These are phyloP conservation scores for Colletotrichum spinosum DNA, from an alignment of 2,329 filamentous ascomycete genomes.

Conservation along the genomic window DNA sequence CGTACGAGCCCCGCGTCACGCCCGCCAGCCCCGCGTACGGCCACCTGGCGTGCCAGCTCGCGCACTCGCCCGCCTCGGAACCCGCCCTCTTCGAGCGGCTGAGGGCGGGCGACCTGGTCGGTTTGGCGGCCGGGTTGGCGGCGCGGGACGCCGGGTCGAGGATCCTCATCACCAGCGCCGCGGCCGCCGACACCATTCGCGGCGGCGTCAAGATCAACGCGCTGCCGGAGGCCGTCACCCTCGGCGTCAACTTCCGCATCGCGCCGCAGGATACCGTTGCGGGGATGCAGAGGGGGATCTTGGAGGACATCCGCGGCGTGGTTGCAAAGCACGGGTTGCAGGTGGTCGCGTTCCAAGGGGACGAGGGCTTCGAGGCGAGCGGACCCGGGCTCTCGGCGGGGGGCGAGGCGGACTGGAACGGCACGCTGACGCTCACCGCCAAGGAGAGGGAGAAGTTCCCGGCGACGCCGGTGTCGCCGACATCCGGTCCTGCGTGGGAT, in stretches of 20 bases:
- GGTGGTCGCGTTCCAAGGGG: conserved; percentile 25
- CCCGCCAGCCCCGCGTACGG: conserved; percentile 66
- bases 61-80: conserved; percentile 63
- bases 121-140: conserved; percentile 43
- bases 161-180: conserved; percentile 28
- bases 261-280: conserved; percentile 33
- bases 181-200: conserved; percentile 34
- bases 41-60: conserved; percentile 67
- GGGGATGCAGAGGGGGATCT: conserved; percentile 34
- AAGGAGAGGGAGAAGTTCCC: conserved; percentile 17
- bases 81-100: conserved; percentile 52
- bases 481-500: conserved; percentile 23
- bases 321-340: conserved; percentile 29
- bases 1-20: conserved; percentile 61
- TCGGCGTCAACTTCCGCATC: conserved; percentile 34
- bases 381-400: conserved; percentile 3
- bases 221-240: conserved; percentile 28
- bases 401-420: conserved; percentile 33
- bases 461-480: conserved; percentile 24
- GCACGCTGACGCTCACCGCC: conserved; percentile 24
- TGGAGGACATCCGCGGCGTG: conserved; percentile 13
- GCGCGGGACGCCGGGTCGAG: conserved; percentile 17
- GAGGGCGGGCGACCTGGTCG: conserved; percentile 43
- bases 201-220: conserved; percentile 35
- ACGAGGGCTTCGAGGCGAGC: conserved; percentile 19